A percentile compares a stretch with the other conserved stretches of the same genome.
Evolutionary conservation across 1,284 basidiomycete species (phyloP).

Genomic region (Pascua sp.): DNA sequence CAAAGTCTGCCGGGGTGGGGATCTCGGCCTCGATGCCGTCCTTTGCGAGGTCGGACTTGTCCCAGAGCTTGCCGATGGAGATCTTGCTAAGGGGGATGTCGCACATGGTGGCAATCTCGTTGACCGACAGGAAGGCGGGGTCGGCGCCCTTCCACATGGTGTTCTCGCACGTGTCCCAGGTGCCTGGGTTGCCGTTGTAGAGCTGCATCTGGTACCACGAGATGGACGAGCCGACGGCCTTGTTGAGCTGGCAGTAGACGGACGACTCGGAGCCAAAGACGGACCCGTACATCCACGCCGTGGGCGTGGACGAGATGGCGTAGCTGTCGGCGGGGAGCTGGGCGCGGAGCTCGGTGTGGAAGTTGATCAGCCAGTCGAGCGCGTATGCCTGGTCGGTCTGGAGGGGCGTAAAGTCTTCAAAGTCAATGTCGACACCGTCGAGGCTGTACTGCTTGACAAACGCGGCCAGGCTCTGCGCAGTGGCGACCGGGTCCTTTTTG

Average conservation of each 20-base stretch:
- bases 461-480: conserved; percentile 41
- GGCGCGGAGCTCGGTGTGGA: conserved; percentile 42
- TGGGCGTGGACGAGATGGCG: conserved; percentile 42
- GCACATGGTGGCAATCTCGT: conserved; percentile 14
- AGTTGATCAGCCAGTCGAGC: conserved; percentile 23
- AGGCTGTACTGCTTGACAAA: conserved; percentile 50
- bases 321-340: conserved; percentile 37
- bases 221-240: conserved; percentile 29
- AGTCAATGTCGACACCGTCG: conserved; percentile 56
- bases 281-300: conserved; percentile 21
- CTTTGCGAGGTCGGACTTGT: conserved; percentile 11
- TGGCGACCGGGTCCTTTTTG: conserved; percentile 41
- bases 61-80: conserved; percentile 17
- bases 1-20: conserved; percentile 9
- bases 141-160: conserved; percentile 9
- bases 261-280: conserved; percentile 9
- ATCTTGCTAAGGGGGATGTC: conserved; percentile 14
- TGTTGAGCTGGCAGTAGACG: conserved; percentile 42
- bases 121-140: conserved; percentile 14
- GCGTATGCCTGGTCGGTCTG: conserved; percentile 9
- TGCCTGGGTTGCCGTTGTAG: conserved; percentile 37
- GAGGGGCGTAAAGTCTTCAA: conserved; percentile 36
- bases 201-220: conserved; percentile 47
- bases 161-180: conserved; percentile 21
- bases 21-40: conserved; percentile 9